Evolutionary conservation across 106 monocot species (phyloP).

Genomic region (Platanthera zijinensis): DNA sequence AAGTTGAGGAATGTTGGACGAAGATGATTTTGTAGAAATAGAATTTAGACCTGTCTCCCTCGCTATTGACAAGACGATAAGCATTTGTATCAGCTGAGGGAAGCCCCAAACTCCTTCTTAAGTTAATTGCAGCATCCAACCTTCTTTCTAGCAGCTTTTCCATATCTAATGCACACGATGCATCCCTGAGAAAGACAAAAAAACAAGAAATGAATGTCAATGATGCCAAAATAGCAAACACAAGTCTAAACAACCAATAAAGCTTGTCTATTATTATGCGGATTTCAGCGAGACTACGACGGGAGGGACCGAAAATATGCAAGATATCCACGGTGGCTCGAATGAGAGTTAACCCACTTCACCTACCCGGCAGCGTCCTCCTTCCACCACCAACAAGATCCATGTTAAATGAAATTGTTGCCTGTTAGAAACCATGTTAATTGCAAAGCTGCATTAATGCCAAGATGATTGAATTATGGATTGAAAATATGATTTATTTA

Average conservation of each 20-base stretch:
- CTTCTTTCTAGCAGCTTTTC: slow-evolving; percentile 78
- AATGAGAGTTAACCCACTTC: too few relatives aligned
- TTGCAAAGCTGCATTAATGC: not conserved
- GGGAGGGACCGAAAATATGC: too few relatives aligned
- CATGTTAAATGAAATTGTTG: not conserved
- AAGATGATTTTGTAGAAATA: not conserved
- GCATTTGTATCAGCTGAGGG: slow-evolving; percentile 74
- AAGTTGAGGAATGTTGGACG: not conserved
- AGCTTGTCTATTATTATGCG: not conserved
- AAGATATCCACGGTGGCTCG: too few relatives aligned
- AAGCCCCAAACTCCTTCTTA: slow-evolving; percentile 64
- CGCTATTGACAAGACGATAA: slow-evolving; percentile 88
- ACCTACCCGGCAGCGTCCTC: too few relatives aligned
- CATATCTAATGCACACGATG: slow-evolving; percentile 59
- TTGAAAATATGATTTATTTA: too few relatives aligned
- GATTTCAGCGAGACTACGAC: too few relatives aligned
- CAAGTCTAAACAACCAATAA: not conserved
- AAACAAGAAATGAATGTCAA: not conserved
- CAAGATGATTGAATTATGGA: too few relatives aligned
- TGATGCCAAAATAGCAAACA: not conserved
- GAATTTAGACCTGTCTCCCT: slow-evolving; percentile 80
- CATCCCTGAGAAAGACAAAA: slow-evolving; percentile 42
- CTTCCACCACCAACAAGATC: too few relatives aligned
- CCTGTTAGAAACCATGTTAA: not conserved
- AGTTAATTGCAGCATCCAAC: slow-evolving; percentile 60